phyloP scores from a whole-genome alignment of 495 filamentous ascomycete species.

The Apiosordaria backusii region DNA sequence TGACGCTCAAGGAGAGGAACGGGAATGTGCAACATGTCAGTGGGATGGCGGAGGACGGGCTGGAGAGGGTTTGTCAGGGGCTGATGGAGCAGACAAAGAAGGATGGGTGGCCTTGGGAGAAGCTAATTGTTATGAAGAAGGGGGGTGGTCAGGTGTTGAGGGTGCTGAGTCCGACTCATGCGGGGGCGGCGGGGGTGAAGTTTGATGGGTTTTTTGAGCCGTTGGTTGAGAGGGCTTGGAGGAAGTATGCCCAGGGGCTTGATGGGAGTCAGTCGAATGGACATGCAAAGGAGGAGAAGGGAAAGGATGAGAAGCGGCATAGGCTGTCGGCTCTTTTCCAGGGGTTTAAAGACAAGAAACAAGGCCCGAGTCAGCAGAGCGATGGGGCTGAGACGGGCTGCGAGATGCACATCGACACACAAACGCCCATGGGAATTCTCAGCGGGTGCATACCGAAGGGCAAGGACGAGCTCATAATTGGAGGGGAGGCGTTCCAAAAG shows the following conservation, averaged over 20 bases:
- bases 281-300: conserved; percentile 10
- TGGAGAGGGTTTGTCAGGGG: conserved; percentile 53
- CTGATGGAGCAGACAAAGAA: conserved; percentile 51
- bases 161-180: conserved; percentile 63
- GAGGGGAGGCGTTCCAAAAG: conserved; percentile 50
- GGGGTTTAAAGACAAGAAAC: not conserved
- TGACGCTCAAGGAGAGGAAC: conserved; percentile 53
- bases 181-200: conserved; percentile 51
- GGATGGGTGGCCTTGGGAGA: conserved; percentile 63
- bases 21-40: conserved; percentile 55
- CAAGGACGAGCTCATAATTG: conserved; percentile 32
- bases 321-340: not conserved
- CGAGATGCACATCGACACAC: conserved; percentile 39
- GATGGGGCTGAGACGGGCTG: not conserved
- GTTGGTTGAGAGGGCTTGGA: conserved; percentile 64
- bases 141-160: conserved; percentile 50
- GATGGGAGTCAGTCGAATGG: not conserved
- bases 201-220: conserved; percentile 64
- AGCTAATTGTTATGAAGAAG: conserved; percentile 54
- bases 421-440: conserved; percentile 35
- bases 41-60: conserved; percentile 57
- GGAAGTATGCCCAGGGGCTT: conserved; percentile 17
- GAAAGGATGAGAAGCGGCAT: not conserved
- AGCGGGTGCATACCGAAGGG: conserved; percentile 20
- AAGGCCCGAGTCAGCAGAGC: not conserved